phyloP scores from a whole-genome alignment of 805 yeast species.

The Tetrapisispora arboricola region DNA sequence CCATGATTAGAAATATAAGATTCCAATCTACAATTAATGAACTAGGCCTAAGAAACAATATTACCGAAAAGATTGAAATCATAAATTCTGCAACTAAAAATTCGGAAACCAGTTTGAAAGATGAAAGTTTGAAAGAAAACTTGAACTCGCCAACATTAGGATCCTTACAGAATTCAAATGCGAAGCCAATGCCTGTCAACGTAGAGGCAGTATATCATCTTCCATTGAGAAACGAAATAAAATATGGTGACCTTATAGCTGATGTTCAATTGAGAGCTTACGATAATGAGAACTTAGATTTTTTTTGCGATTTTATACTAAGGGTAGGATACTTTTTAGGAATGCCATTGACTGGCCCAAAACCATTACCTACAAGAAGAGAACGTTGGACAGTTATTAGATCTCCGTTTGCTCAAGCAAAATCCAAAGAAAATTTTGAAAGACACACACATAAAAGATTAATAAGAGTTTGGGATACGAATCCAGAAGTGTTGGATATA shows the following conservation, averaged over 20 bases:
- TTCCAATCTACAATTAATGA: neutral
- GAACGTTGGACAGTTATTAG: slow-evolving; percentile 90
- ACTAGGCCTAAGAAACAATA: neutral
- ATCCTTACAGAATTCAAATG: neutral
- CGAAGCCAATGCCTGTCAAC: slow-evolving; percentile 66
- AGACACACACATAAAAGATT: slow-evolving; percentile 72
- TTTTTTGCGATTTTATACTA: slow-evolving; percentile 74
- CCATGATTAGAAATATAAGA: neutral
- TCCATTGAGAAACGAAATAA: slow-evolving; percentile 58
- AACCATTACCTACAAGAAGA: slow-evolving; percentile 55
- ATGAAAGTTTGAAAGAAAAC: neutral
- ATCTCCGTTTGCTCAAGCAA: slow-evolving; percentile 91
- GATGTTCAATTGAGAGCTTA: slow-evolving; percentile 63
- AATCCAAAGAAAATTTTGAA: slow-evolving; percentile 87
- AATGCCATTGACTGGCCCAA: slow-evolving; percentile 72
- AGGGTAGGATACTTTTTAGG: slow-evolving; percentile 88
- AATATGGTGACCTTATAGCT: slow-evolving; percentile 71
- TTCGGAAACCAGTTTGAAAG: too few species aligned
- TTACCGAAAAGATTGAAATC: neutral
- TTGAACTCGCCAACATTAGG: neutral
- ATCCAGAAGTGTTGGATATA: slow-evolving; percentile 73
- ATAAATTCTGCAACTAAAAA: neutral
- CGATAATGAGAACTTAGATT: slow-evolving; percentile 57
- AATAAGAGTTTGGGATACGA: slow-evolving; percentile 72
- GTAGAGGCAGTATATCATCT: slow-evolving; percentile 74